Evolutionary conservation across 176 grass and related monocot species (phyloP).

Genomic region (Paspalum vaginatum): DNA sequence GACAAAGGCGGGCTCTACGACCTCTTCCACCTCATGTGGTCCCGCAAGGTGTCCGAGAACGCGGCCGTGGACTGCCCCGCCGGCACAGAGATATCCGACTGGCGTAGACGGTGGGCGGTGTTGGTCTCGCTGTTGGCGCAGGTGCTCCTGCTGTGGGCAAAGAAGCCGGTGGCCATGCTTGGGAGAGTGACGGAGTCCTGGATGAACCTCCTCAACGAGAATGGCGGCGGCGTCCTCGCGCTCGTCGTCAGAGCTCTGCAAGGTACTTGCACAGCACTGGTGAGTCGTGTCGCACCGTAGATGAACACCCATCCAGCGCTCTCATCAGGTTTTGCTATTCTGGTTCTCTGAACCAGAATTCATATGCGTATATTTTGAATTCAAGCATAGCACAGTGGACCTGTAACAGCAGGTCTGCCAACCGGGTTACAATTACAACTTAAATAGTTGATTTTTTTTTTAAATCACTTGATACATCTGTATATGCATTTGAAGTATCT

Average conservation of each 20-base stretch:
- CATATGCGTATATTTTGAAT: background rate
- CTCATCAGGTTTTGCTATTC: background rate
- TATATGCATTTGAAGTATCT: too few relatives aligned
- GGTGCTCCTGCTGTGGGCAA: conserved; percentile 51
- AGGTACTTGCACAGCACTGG: conserved; percentile 40
- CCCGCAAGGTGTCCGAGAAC: conserved; percentile 53
- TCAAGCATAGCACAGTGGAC: background rate
- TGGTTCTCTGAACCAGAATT: background rate
- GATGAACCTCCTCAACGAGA: conserved; percentile 75
- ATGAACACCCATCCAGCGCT: background rate
- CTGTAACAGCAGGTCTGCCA: background rate
- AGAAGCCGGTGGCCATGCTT: conserved; percentile 63
- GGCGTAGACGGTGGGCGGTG: conserved; percentile 55
- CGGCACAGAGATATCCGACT: conserved; percentile 49
- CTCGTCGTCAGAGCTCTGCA: conserved; percentile 50
- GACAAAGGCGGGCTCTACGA: conserved; percentile 44
- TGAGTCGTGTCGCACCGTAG: background rate
- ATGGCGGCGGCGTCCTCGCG: conserved; percentile 48
- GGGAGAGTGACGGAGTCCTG: conserved; percentile 56
- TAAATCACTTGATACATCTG: background rate
- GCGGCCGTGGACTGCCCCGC: conserved; percentile 52
- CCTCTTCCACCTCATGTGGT: conserved; percentile 57
- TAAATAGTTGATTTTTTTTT: background rate
- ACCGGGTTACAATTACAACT: background rate
- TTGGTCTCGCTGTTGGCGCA: conserved; percentile 67